phyloP scores from a whole-genome alignment of 306 rosid species.

The Prunus mongolica region DNA sequence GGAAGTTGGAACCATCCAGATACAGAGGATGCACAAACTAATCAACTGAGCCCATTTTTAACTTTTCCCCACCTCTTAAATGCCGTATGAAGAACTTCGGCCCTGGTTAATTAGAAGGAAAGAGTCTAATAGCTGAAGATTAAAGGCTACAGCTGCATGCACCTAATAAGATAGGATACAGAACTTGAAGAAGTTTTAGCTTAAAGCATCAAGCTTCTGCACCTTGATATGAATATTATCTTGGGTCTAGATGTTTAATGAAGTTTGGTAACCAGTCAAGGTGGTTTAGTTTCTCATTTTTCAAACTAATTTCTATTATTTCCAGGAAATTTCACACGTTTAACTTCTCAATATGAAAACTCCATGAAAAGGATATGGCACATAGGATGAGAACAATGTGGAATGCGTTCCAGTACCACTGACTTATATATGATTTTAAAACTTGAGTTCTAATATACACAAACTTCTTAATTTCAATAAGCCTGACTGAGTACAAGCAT shows the following conservation, averaged over 20 bases:
- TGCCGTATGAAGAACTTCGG: not conserved
- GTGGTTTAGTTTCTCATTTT: too few relatives aligned
- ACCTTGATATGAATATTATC: not conserved
- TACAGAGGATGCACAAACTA: not conserved
- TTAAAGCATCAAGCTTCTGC: not conserved
- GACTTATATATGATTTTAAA: not conserved
- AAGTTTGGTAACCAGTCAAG: not conserved
- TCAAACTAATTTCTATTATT: too few relatives aligned
- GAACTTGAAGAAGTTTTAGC: not conserved
- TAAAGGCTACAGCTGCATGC: not conserved
- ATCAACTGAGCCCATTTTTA: not conserved
- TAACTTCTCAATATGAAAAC: not conserved
- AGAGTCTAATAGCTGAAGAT: not conserved
- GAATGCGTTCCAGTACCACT: not conserved
- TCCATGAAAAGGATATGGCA: not conserved
- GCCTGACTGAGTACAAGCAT: not conserved
- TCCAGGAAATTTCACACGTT: not conserved
- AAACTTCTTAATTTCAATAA: not conserved
- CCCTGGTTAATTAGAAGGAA: not conserved
- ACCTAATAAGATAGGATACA: not conserved
- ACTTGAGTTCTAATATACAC: not conserved
- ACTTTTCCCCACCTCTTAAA: not conserved
- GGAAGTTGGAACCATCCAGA: not conserved
- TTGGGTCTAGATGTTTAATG: not conserved
- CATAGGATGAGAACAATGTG: not conserved